A percentile compares a stretch with the other conserved stretches of the same genome.
Evolutionary conservation across 768 basidiomycete genomes (phyloP).

Genomic region (Russula dissimulans): DNA sequence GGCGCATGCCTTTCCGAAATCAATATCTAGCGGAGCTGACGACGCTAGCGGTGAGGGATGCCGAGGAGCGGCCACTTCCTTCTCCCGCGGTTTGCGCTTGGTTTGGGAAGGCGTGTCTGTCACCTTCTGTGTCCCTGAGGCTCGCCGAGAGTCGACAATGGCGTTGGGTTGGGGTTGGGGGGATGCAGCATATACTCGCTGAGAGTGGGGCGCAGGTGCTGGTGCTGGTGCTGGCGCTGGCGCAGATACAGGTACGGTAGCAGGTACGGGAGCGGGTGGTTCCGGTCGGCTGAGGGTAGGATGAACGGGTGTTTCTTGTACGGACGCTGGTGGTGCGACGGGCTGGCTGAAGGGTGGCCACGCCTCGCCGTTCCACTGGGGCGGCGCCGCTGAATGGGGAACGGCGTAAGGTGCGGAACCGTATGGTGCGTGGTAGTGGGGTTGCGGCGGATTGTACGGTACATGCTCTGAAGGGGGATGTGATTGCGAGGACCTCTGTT

Average conservation of each 20-base stretch:
- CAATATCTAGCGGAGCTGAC: conserved; percentile 27
- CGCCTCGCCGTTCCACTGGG: conserved; percentile 20
- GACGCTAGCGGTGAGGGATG: conserved; percentile 21
- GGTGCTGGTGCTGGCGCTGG: conserved; percentile 25
- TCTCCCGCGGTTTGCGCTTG: conserved; percentile 32
- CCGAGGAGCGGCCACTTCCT: conserved; percentile 26
- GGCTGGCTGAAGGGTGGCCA: conserved; percentile 18
- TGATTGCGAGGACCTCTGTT: conserved; percentile 24
- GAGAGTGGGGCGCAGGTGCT: conserved; percentile 10
- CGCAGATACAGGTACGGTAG: conserved; percentile 2
- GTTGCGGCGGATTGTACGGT: conserved; percentile 20
- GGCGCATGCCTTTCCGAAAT: conserved; percentile 34
- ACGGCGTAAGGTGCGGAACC: conserved; percentile 17
- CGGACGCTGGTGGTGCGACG: conserved; percentile 2
- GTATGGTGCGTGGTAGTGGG: conserved; percentile 18
- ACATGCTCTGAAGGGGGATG: conserved; percentile 25
- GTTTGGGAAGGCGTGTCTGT: conserved; percentile 20
- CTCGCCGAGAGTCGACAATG: conserved; percentile 22
- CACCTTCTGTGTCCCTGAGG: conserved; percentile 23
- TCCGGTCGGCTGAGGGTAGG: conserved; percentile 7
- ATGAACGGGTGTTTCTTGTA: conserved; percentile 7
- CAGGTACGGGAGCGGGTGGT: conserved; percentile 13
- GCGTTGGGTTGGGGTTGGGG: conserved; percentile 28
- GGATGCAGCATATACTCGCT: conserved; percentile 26
- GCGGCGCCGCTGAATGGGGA: conserved; percentile 15